Evolutionary conservation across 257 asterid species (phyloP).

Genomic region (Rubia yunnanensis): DNA sequence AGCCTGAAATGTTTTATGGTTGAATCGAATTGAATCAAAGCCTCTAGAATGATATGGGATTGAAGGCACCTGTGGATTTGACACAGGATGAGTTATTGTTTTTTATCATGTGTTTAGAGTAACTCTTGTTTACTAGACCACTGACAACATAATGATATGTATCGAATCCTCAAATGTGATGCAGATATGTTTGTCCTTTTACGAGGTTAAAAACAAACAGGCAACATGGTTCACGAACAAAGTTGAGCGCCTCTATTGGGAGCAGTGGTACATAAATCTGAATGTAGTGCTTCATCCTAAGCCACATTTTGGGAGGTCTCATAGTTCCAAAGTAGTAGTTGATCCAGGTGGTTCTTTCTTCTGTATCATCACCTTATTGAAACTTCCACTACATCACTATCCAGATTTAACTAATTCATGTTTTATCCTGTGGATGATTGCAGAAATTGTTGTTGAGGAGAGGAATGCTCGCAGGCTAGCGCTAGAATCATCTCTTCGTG

Average conservation of each 20-base stretch:
- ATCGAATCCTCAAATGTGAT: conserved; percentile 6
- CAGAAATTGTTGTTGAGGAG: conserved; percentile 53
- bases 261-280: conserved; percentile 85
- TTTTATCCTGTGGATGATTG: conserved; percentile 9
- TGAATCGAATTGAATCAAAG: background rate
- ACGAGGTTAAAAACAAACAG: conserved; percentile 81
- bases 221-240: conserved; percentile 85
- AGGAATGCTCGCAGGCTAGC: conserved; percentile 68
- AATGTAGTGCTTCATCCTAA: conserved; percentile 64
- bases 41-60: background rate
- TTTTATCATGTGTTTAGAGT: background rate
- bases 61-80: background rate
- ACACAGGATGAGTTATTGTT: background rate
- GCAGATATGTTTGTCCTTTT: conserved; percentile 87
- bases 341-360: conserved; percentile 68
- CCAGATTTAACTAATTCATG: background rate
- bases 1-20: background rate
- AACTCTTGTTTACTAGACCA: background rate
- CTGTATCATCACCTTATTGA: background rate
- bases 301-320: conserved; percentile 57
- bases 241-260: conserved; percentile 91
- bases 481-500: conserved; percentile 71
- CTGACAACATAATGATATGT: background rate
- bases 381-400: background rate
- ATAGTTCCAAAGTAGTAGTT: conserved; percentile 53